Base-by-base conservation (phyloP, 2,329 filamentous ascomycete species). In the Epichloe amarillans region DNA sequence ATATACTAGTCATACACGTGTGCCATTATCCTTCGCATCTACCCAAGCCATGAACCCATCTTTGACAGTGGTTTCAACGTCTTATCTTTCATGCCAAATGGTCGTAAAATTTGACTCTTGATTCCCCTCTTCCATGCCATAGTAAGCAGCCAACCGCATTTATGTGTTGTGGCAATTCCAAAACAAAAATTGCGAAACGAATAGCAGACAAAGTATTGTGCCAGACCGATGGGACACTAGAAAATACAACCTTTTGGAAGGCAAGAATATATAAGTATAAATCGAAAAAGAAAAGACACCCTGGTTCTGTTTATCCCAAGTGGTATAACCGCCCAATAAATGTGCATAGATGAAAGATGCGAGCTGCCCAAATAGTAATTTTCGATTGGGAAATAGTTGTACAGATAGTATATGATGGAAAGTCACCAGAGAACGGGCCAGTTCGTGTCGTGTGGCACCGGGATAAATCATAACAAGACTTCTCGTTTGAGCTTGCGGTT, bases 321-420 rank as follows among this genome's bases (percentile, higher is more conserved):
- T 60, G 60, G 61, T 64, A 65, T 63, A 57, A 64, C 58, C 59
- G 55, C 52, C 55, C 49, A 49, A 49, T 17, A 42, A 44, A n/a
- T 38, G 30, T 42, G 35, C 33, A 49, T 50, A 33, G 43, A 33
- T 42, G 12, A 52, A 42, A 47, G 33, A 53, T 48, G 39, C 44
- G 17, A 47, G 50, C n/a, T 33, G 21, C 38, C 52, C 43, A 35
- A n/a, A 26, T 21, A 38, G 36, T 3, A 36, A 46, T 21, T 33
- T 38, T 47, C 12, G 30, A 8, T 12, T 42, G 5, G 26, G 3
- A 17, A 42, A 15, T 46, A 30, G 26, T 46, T 51, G 21, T 49
- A 51, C 49, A 53, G 21, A 30, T 44, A 43, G n/a, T 43, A 41
- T 48, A 45, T 30, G 30, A n/a, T 45, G 6, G 5, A 11, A 39